Conservation (phyloP, 805 yeast species). For the Candida maesae region DNA sequence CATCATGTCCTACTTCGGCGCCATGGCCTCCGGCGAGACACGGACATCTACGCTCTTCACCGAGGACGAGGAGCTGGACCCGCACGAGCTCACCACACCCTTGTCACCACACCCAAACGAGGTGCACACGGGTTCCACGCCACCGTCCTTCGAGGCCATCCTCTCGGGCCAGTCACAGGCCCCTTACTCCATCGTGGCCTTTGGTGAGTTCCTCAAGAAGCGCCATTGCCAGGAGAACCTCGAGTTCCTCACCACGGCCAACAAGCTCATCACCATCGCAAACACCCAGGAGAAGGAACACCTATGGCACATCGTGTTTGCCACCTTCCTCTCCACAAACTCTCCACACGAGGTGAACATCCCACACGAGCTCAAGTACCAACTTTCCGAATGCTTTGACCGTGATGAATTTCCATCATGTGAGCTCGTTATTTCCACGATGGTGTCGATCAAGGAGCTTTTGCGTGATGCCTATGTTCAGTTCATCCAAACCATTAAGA, state of each 20-base stretch:
- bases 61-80: conserved; percentile 3
- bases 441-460: conserved; percentile 21
- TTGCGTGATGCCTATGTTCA: conserved; percentile 25
- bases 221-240: conserved; percentile 27
- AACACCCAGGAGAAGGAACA: conserved; percentile 8
- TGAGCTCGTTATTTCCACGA: conserved; percentile 20
- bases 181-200: conserved; percentile 27
- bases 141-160: conserved; percentile 23
- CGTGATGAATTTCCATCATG: conserved; percentile 14
- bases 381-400: conserved; percentile 10
- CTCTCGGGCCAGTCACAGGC: conserved; percentile 23
- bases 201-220: conserved; percentile 21
- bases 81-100: conserved; percentile 9
- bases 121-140: conserved; percentile 2
- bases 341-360: conserved; percentile 35
- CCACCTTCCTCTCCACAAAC: conserved; percentile 37
- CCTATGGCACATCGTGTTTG: conserved; percentile 27
- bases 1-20: conserved; percentile 5
- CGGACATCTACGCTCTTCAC: neutral
- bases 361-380: conserved; percentile 24
- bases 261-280: conserved; percentile 13
- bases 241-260: conserved; percentile 24
- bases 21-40: conserved; percentile 1
- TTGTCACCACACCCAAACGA: conserved; percentile 19
- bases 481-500: conserved; percentile 19